Evolutionary conservation across 139 green algal species (phyloP).

Genomic region (Pseudopediastrum boryanum): DNA sequence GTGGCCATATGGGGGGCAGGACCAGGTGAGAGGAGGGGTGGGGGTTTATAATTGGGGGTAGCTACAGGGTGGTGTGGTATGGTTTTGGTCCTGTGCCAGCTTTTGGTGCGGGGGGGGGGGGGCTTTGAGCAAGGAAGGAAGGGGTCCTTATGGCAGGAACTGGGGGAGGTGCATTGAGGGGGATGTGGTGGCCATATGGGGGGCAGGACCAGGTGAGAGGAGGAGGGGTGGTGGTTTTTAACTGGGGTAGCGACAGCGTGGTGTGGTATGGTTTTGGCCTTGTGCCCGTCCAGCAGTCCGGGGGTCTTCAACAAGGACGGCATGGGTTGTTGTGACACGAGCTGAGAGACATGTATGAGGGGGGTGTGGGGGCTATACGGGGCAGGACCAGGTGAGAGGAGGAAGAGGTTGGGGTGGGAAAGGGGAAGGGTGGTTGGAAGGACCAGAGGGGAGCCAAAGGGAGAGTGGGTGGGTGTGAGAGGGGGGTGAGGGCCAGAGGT

Average conservation of each 20-base stretch:
- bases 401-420: too few species aligned
- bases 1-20: constrained; percentile 83
- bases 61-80: too few species aligned
- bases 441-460: background rate
- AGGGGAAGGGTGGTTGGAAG: background rate
- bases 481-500: too few species aligned
- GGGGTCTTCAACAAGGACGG: too few species aligned
- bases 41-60: background rate
- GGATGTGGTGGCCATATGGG: constrained; percentile 80
- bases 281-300: too few species aligned
- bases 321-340: too few species aligned
- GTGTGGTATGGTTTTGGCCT: too few species aligned
- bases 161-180: constrained; percentile 63
- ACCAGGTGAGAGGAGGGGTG: constrained; percentile 45
- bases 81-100: too few species aligned
- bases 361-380: constrained; percentile 79
- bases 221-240: background rate
- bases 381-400: constrained; percentile 59
- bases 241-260: too few species aligned
- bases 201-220: constrained; percentile 62
- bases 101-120: background rate
- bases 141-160: too few species aligned
- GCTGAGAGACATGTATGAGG: constrained; percentile 58
- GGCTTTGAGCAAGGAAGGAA: too few species aligned
- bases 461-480: too few species aligned